Base-by-base conservation (phyloP, 257 asterid genomes). In the Ilex aquifolium region DNA sequence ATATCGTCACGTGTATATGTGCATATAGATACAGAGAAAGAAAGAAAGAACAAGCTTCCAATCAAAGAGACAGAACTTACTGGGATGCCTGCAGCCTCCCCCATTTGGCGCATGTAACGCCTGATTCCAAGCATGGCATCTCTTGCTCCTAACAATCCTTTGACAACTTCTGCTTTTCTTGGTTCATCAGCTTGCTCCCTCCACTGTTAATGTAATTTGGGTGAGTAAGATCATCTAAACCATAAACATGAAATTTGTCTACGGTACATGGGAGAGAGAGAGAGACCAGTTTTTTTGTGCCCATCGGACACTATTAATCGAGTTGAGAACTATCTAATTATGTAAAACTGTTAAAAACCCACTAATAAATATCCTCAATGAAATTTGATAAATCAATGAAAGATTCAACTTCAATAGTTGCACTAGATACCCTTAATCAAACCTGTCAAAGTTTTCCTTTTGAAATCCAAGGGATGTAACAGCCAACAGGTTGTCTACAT, bases 41-140 rank as follows among this genome's bases (percentile, higher is more conserved):
- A 64, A 46, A 44, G 59, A 39, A 49, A 1, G 31, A 52, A 69
- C 57, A 30, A 57, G 63, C 29, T 61, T 61, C 62, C 3, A 61
- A 51, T 55, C 32, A 32, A 32, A 60, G 11, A 42, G 42, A 63
- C 59, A 77, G 55, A 72, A 66, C 92, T 1, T 75, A 93, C 99
- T 44, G 99, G 96, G 51, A 93, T 85, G 70, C 97, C 91, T 4
- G 97, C 95, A 65, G 96, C 95, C 81, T 84, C 87, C 7, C 99
- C 99, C 97, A 93, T 90, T 74, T 65, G 80, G 71, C 88, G 83
- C 99, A 87, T 87, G 77, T 81, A 83, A 75, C 14, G 56, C 79
- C 99, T 83, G 84, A 93, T 93, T 31, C 17, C 74, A 50, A 93
- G 90, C 96, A 90, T 90, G 58, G 94, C 87, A 62, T 87, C 92